Base-by-base conservation (phyloP, 129 eudicot species). In the Tagetes patula region DNA sequence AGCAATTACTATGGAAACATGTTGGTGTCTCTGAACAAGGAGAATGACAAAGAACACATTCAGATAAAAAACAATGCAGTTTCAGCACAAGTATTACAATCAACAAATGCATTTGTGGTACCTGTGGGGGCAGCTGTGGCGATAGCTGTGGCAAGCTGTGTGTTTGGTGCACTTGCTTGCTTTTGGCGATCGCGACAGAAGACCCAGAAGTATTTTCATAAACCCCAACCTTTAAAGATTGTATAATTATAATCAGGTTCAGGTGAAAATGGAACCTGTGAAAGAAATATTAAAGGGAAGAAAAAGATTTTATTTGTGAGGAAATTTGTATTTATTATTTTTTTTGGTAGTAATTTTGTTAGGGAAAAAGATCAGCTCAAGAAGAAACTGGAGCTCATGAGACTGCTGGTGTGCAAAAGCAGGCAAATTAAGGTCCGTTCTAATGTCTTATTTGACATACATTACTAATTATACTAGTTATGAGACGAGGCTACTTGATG, bases 121-220 rank as follows among this genome's bases (percentile, higher is more conserved):
- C 98, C 98, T 1, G 54, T 79, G 20, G 94, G 99, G 30, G 97
- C 97, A 8, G 99, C 97, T 14, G 42, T 90, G 56, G 97, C 87
- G 5, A 90, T 95, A 46, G 94, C 90, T 49, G 81, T 87, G 34
- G 97, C 96, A 0, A 83, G 97, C 96, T 95, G 99, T 83, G 85
- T 86, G 65, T 95, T 90, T 60, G 99, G 94, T 34, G 99, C 91
- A 8, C 94, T 95, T 32, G 95, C 96, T n/a, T 90, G 90, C 82
- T 80, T 72, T 70, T 95, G 97, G 97, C 89, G 94, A 3, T 86
- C 88, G 39, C 92, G 46, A 40, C 99, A 95, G 80, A 95, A 90
- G 96, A 90, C 71, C 61, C 82, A 96, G 81, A 95, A 88, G 94
- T 90, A 95, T 79, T 83, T 81, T 73, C 77, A 81, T 77, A 84